Evolutionary conservation across 192 early-diverging fungal species (phyloP).

Genomic region (Podila clonocystis): DNA sequence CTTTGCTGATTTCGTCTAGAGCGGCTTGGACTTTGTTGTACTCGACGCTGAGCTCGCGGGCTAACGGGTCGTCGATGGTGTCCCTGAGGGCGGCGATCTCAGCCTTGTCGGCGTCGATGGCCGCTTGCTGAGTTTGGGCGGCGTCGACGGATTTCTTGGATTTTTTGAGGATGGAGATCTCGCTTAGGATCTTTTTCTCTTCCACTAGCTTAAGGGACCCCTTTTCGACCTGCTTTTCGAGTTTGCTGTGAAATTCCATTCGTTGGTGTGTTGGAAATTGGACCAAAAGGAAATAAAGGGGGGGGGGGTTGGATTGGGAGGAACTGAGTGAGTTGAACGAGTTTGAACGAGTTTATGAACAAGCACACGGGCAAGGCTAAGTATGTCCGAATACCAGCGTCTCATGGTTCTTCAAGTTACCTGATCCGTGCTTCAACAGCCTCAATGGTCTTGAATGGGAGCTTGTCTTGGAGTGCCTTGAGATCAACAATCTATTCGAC

Average conservation of each 20-base stretch:
- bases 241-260: slow-evolving; percentile 58
- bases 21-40: slow-evolving; percentile 74
- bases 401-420: slow-evolving; percentile 27
- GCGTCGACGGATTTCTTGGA: slow-evolving; percentile 70
- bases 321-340: neutral
- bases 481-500: slow-evolving; percentile 51
- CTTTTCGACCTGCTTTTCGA: slow-evolving; percentile 77
- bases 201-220: slow-evolving; percentile 80
- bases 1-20: slow-evolving; percentile 66
- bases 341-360: no score
- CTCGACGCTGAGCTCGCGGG: slow-evolving; percentile 67
- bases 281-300: neutral
- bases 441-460: slow-evolving; percentile 75
- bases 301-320: neutral
- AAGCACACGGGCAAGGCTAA: no score
- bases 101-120: slow-evolving; percentile 62
- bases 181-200: slow-evolving; percentile 83
- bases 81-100: slow-evolving; percentile 67
- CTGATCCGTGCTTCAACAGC: slow-evolving; percentile 78
- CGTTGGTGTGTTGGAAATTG: neutral
- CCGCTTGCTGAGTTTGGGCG: slow-evolving; percentile 56
- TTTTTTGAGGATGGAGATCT: slow-evolving; percentile 77
- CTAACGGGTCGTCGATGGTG: slow-evolving; percentile 56
- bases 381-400: no score
- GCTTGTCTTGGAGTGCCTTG: slow-evolving; percentile 75